phyloP scores from a whole-genome alignment of 2,329 filamentous ascomycete genomes.

The Escovopsis weberi region DNA sequence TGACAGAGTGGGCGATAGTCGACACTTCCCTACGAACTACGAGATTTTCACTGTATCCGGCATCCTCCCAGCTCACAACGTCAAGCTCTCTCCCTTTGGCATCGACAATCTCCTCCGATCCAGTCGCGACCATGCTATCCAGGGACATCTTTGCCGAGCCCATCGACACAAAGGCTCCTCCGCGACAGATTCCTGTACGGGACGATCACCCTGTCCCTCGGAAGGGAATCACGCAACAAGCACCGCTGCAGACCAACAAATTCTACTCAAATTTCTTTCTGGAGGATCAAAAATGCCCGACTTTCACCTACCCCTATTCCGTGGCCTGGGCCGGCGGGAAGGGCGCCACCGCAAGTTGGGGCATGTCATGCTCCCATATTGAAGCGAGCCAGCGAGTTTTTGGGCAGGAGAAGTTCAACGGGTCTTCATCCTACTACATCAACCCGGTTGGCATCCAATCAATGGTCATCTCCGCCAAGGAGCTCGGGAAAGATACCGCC shows the following conservation, averaged over 20 bases:
- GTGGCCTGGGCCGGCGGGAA: slow-evolving; percentile 52
- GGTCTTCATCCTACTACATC: slow-evolving; percentile 56
- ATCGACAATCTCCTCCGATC: not conserved
- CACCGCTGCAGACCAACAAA: slow-evolving; percentile 59
- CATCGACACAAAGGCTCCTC: slow-evolving; percentile 37
- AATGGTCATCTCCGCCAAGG: slow-evolving; percentile 62
- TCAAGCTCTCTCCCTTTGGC: not conserved
- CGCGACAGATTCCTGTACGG: slow-evolving; percentile 29
- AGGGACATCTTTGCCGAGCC: slow-evolving; percentile 41
- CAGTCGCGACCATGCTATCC: slow-evolving; percentile 13
- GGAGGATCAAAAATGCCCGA: slow-evolving; percentile 50
- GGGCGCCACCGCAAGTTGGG: slow-evolving; percentile 53
- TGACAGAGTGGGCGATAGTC: not conserved
- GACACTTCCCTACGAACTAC: not conserved
- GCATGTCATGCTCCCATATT: slow-evolving; percentile 62
- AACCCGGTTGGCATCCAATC: slow-evolving; percentile 75
- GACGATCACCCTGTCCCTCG: slow-evolving; percentile 45
- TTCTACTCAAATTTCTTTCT: slow-evolving; percentile 75
- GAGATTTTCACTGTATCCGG: not conserved
- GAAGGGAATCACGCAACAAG: slow-evolving; percentile 30
- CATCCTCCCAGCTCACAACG: too few species aligned
- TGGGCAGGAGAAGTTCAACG: slow-evolving; percentile 40
- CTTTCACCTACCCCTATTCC: slow-evolving; percentile 65
- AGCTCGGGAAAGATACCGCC: slow-evolving; percentile 48
- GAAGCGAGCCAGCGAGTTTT: slow-evolving; percentile 53